Evolutionary conservation across 192 early-diverging fungal genomes (phyloP), one percentile per base, ranked within the genome.

Genomic region (Coemansia sp.): DNA sequence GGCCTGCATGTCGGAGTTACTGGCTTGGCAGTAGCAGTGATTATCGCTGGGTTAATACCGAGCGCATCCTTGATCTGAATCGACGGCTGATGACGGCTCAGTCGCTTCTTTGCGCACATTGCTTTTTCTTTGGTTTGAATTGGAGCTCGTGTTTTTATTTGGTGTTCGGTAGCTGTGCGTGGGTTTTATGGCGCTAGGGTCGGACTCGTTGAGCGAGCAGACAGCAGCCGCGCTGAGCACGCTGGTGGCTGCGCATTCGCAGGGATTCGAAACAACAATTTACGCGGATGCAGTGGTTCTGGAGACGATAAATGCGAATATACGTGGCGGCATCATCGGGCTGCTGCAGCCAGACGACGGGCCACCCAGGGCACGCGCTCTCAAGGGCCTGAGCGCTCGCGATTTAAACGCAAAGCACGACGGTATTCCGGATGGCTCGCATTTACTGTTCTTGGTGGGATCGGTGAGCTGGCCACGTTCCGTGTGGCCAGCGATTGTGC

Each of bases 231-330:
- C 43, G 42, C 49, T 75, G 8, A 12, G 26, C 12, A 41, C 47
- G 19, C 28, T 56, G 19, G 41, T 75, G 9, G 49, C 48, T 0
- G 21, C 35, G 22, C 53, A 75, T 53, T 59, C 62, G 35, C 42
- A 49, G n/a, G 71, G 71, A 34, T 38, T 60, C 10, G 55, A 60
- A 10, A 75, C 71, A 17, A 67, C 71, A 48, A 60, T 75, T 46
- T 75, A 68, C 29, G 71, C 71, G 6, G 71, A 75, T 42, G 43
- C 56, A 19, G 61, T 26, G 3, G 52, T 41, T 4, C 44, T 75
- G 9, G 56, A 66, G 26, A 60, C 53, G 23, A 60, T 75, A 32
- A 67, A 64, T 47, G 32, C 50, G 25, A 45, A 42, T 5, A 30
- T 58, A 11, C 17, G 15, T 3, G 45, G 38, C 22, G 70, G 70